Base-by-base conservation (phyloP, 2,329 filamentous ascomycete genomes). In the Aspergillus sclerotialis region DNA sequence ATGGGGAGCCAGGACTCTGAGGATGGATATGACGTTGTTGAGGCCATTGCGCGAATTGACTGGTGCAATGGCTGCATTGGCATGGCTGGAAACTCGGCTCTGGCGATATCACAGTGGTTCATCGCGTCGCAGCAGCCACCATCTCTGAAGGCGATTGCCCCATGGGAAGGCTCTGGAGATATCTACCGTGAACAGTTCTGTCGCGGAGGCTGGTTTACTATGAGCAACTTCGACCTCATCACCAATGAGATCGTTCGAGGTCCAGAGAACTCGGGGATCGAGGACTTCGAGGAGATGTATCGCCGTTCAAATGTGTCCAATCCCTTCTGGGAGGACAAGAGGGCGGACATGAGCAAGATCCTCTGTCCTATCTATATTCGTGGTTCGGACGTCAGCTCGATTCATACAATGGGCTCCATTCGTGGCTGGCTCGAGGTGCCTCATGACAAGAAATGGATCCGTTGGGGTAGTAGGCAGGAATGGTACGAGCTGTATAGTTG, bases 151-250 rank as follows among this genome's bases (percentile, higher is more conserved):
- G 56, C 58, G 0, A 67, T 71, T 23, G 66, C 65, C 1, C 71
- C 55, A 28, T 68, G 66, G 66, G 69, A 73, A 44, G 68, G 64
- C 8, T 61, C 52, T 25, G 59, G 58, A 1, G 69, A 73, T 39
- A 43, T 70, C 3, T 72, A 67, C 39, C 61, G 67, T 2, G 68
- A 72, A 40, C 60, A 65, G 16, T 65, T 69, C 40, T 56, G 53
- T 23, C 58, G 68, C 4, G 68, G 69, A 10, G 66, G 67, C 2
- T 42, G 44, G 25, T 52, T 43, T 37, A 55, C 50, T 17, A 63
- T 63, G 52, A 61, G 52, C 34, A 63, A 61, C 35, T 68, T 67
- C 34, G 63, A 67, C 32, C 52, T 66, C 11, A 65, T 66, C 33
- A 55, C 58, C 9, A 54, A 59, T 10, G 51, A 54, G 33, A 63